Evolutionary conservation across 129 eudicot species (phyloP).

Genomic region (Daucus carota): DNA sequence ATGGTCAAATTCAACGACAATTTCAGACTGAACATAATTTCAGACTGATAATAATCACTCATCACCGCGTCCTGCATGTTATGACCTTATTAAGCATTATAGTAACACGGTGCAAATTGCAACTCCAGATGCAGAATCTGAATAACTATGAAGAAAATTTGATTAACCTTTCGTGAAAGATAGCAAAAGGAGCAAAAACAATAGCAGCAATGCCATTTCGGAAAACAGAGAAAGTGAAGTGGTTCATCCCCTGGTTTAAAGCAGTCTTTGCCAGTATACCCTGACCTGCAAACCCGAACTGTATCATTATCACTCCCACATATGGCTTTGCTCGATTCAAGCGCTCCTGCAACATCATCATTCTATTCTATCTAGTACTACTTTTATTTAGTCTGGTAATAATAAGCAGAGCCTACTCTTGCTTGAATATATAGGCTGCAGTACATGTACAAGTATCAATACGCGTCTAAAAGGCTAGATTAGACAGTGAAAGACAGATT

Average conservation of each 20-base stretch:
- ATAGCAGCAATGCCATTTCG: constrained; percentile 68
- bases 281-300: constrained; percentile 57
- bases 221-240: constrained; percentile 66
- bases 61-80: neutral
- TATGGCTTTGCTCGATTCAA: constrained; percentile 38
- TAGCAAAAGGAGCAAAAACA: constrained; percentile 73
- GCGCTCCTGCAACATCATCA: neutral
- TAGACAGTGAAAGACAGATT: neutral
- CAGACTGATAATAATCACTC: neutral
- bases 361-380: neutral
- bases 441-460: neutral
- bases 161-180: constrained; percentile 52
- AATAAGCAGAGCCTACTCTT: neutral
- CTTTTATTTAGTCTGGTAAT: neutral
- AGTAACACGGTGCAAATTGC: neutral
- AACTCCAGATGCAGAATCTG: neutral
- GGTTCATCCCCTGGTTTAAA: constrained; percentile 65
- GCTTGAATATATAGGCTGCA: neutral
- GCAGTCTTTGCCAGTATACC: constrained; percentile 62
- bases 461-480: neutral
- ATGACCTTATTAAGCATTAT: too few species aligned
- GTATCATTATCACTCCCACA: constrained; percentile 49
- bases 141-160: neutral
- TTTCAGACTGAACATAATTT: too few species aligned
- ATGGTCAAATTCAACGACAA: too few species aligned